phyloP scores from a whole-genome alignment of 345 rosid genomes.

The rapeseed (Brassica napus) region DNA sequence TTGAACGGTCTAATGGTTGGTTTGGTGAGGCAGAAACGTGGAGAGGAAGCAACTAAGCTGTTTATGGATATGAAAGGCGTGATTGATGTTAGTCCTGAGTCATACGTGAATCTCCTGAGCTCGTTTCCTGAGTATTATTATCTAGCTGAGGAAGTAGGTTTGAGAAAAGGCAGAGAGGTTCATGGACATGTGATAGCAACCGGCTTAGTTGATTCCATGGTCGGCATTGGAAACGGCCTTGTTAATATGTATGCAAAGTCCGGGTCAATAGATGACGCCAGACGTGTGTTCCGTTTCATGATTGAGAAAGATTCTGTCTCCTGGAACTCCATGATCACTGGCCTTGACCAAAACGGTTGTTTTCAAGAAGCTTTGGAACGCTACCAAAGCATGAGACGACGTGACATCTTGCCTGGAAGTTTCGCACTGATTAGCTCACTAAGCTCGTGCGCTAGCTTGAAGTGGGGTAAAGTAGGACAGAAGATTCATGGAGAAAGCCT shows the following conservation, averaged over 20 bases:
- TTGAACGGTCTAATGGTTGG: conserved; percentile 90
- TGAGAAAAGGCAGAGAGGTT: conserved; percentile 76
- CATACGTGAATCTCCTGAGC: conserved; percentile 68
- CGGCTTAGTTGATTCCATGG: conserved; percentile 50
- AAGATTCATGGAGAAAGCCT: conserved; percentile 70
- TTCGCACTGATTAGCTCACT: conserved; percentile 73
- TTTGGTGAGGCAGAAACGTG: conserved; percentile 60
- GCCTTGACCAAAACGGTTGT: conserved; percentile 74
- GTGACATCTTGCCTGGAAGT: conserved; percentile 54
- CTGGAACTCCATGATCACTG: conserved; percentile 91
- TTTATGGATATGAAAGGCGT: conserved; percentile 54
- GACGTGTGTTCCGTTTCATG: conserved; percentile 60
- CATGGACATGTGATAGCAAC: conserved; percentile 68
- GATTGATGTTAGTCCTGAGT: conserved; percentile 60
- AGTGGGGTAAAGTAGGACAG: conserved; percentile 59
- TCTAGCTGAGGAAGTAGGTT: conserved; percentile 57
- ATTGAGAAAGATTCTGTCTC: conserved; percentile 72
- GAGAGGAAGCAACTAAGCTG: conserved; percentile 70
- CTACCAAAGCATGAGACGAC: conserved; percentile 61
- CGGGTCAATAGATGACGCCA: conserved; percentile 58
- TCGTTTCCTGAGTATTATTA: conserved; percentile 65
- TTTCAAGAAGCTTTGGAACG: conserved; percentile 58
- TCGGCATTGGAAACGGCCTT: conserved; percentile 76
- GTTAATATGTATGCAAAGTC: conserved; percentile 90
- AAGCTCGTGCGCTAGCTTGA: conserved; percentile 88